These are phyloP conservation scores for Nevesoporus exiguus DNA, from an alignment of 768 basidiomycete genomes.

Conservation along the genomic window DNA sequence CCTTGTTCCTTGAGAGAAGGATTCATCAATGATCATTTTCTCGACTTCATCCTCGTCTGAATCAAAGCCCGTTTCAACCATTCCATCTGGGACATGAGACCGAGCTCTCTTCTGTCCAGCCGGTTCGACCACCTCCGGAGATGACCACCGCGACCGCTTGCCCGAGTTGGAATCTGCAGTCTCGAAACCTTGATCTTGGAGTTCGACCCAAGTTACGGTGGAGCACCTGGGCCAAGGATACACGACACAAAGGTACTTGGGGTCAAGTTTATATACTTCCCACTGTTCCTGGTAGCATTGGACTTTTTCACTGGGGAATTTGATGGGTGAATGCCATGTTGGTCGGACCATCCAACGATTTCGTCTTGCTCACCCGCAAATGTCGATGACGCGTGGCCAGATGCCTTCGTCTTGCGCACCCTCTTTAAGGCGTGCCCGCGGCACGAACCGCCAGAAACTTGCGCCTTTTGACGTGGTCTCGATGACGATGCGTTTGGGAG, in stretches of 20 bases:
- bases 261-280: conserved; percentile 84
- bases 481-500: conserved; percentile 71
- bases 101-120: conserved; percentile 27
- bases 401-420: conserved; percentile 61
- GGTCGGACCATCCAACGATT: conserved; percentile 1
- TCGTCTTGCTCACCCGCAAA: conserved; percentile 59
- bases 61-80: conserved; percentile 23
- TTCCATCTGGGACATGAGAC: conserved; percentile 15
- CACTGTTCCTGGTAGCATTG: conserved; percentile 72
- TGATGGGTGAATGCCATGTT: conserved; percentile 9
- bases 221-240: conserved; percentile 38
- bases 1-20: conserved; percentile 17
- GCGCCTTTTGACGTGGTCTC: conserved; percentile 58
- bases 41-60: conserved; percentile 47
- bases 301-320: conserved; percentile 40
- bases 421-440: conserved; percentile 56
- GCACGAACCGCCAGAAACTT: conserved; percentile 74
- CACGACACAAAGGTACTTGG: conserved; percentile 65
- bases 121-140: conserved; percentile 20
- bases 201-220: conserved; percentile 21
- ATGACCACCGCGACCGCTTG: conserved; percentile 29
- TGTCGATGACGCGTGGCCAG: conserved; percentile 64
- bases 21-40: conserved; percentile 46
- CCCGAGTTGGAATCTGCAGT: conserved; percentile 9
- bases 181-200: conserved; percentile 5